Conservation (phyloP, 768 basidiomycete genomes). For the Mycena capillaripes region DNA sequence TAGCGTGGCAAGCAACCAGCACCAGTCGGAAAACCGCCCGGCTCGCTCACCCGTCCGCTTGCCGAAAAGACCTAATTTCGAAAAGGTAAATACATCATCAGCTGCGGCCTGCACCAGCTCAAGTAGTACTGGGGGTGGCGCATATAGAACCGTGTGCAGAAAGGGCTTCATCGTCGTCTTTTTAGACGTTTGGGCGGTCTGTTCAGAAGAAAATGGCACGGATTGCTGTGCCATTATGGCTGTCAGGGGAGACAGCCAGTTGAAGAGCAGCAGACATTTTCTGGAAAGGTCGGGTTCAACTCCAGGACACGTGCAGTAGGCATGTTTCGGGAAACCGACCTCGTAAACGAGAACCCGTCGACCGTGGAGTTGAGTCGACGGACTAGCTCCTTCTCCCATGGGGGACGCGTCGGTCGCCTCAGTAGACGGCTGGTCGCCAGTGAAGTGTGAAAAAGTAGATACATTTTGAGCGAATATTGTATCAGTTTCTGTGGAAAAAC, state of each 20-base stretch:
- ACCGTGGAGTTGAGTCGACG: conserved; percentile 73
- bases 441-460: conserved; percentile 77
- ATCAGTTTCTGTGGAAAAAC: conserved; percentile 77
- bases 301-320: conserved; percentile 13
- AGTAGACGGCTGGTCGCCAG: conserved; percentile 62
- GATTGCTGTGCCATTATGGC: conserved; percentile 79
- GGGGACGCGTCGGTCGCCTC: conserved; percentile 57
- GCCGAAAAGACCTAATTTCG: conserved; percentile 77
- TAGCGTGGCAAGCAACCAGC: conserved; percentile 86
- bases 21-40: conserved; percentile 85
- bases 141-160: conserved; percentile 80
- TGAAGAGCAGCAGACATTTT: conserved; percentile 86
- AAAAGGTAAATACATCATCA: conserved; percentile 86
- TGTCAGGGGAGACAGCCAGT: conserved; percentile 85
- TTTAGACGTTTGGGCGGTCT: conserved; percentile 51
- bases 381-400: conserved; percentile 71
- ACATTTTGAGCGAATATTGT: conserved; percentile 85
- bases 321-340: conserved; percentile 57
- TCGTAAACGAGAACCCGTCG: conserved; percentile 80
- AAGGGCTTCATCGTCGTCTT: conserved; percentile 67
- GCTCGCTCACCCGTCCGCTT: conserved; percentile 76
- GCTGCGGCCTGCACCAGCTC: conserved; percentile 82
- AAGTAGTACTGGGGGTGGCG: conserved; percentile 86
- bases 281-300: conserved; percentile 53
- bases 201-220: conserved; percentile 70